Conservation (phyloP, 1,284 basidiomycete species). For the Cryptococcus sp. region DNA sequence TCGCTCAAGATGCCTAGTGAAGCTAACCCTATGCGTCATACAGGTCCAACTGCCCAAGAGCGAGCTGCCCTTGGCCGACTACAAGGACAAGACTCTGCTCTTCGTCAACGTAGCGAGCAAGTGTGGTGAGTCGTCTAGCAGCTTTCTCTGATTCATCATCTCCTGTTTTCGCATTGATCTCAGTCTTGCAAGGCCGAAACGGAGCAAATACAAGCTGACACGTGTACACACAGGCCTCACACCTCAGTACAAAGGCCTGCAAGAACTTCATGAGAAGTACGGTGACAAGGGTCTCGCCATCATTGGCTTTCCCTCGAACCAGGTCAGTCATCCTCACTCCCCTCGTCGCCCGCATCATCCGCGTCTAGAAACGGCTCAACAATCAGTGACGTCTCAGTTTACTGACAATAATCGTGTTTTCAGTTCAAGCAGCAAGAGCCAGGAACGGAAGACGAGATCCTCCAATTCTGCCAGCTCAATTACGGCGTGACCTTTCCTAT, state of each 20-base stretch:
- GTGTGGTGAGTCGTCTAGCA: slow-evolving; percentile 35
- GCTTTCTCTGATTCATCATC: no score
- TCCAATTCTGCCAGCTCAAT: slow-evolving; percentile 62
- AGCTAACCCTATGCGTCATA: not conserved
- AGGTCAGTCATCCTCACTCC: slow-evolving; percentile 58
- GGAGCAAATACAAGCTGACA: not conserved
- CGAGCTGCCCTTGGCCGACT: slow-evolving; percentile 38
- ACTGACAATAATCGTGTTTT: not conserved
- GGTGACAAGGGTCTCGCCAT: slow-evolving; percentile 72
- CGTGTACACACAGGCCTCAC: slow-evolving; percentile 64
- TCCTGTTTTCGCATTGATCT: not conserved
- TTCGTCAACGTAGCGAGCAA: slow-evolving; percentile 54
- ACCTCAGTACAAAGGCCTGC: slow-evolving; percentile 83
- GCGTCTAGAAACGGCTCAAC: not conserved
- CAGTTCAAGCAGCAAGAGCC: slow-evolving; percentile 68
- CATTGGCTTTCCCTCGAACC: slow-evolving; percentile 90
- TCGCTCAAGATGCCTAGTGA: not conserved
- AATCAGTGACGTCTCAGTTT: not conserved
- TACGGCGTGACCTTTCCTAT: slow-evolving; percentile 81
- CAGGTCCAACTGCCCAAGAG: slow-evolving; percentile 48
- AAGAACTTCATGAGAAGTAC: slow-evolving; percentile 80
- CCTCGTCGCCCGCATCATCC: not conserved
- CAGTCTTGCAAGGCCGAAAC: not conserved
- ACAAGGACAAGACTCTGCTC: slow-evolving; percentile 49
- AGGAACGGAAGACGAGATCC: slow-evolving; percentile 68